Conservation (phyloP, 768 basidiomycete genomes). For the Rossbeevera mucosa region DNA sequence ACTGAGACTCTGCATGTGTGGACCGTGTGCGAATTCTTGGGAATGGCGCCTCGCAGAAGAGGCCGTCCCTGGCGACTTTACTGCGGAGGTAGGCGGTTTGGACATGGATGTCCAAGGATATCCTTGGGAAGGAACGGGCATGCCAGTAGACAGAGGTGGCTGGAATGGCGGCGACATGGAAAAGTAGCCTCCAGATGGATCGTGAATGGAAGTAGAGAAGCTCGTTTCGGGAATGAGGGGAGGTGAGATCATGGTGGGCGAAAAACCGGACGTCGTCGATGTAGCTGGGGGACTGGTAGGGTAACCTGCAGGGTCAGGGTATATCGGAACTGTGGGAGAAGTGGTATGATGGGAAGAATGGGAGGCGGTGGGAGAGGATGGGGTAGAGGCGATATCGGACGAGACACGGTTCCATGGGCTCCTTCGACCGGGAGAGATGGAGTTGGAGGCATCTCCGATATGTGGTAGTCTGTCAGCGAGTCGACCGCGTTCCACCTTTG, state of each 20-base stretch:
- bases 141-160: slow-evolving; percentile 3
- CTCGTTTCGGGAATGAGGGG: slow-evolving; percentile 11
- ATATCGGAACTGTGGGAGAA: slow-evolving; percentile 21
- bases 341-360: slow-evolving; percentile 16
- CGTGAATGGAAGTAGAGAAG: slow-evolving; percentile 12
- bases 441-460: slow-evolving; percentile 13
- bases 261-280: slow-evolving; percentile 6
- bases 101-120: slow-evolving; percentile 14
- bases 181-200: slow-evolving; percentile 16
- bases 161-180: slow-evolving; percentile 10
- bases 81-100: neutral
- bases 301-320: slow-evolving; percentile 20
- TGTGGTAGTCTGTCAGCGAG: slow-evolving; percentile 17
- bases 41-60: slow-evolving; percentile 15
- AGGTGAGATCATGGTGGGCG: slow-evolving; percentile 4
- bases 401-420: slow-evolving; percentile 14
- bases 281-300: slow-evolving; percentile 9
- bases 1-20: slow-evolving; percentile 18
- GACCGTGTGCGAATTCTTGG: slow-evolving; percentile 18
- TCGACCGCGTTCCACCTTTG: slow-evolving; percentile 24
- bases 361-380: slow-evolving; percentile 24
- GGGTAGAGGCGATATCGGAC: slow-evolving; percentile 19
- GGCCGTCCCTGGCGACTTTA: slow-evolving; percentile 6
- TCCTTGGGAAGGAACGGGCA: slow-evolving; percentile 15
- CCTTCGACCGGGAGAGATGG: slow-evolving; percentile 36